Evolutionary conservation across 371 early-diverging fungal genomes (phyloP), one percentile per base, ranked within the genome.

Genomic region (Saksenaea oblongispora): DNA sequence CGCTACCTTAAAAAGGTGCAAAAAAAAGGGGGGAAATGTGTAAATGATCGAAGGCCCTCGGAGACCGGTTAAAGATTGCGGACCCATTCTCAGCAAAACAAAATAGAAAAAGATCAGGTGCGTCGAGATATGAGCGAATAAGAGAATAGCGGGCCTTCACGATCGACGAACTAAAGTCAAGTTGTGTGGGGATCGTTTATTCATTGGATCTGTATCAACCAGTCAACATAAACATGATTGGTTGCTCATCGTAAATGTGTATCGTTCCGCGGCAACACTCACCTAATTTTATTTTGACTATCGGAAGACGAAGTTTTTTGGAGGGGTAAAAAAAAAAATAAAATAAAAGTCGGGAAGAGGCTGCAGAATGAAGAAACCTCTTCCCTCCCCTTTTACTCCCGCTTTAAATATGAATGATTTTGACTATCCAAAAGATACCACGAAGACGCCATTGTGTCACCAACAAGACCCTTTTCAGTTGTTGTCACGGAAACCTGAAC

Each of bases 361-460:
- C 51, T 47, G 51, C 51, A 47, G 51, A 47, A 47, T 47, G 51
- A 22, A 47, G 51, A 47, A 47, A 47, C 51, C 51, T 47, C 51
- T 47, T 47, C 51, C 51, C 51, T 22, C 22, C 51, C n/a, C 24
- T 59, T 42, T 36, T 42, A 11, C 27, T 17, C 56, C 18, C 31
- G 34, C 9, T 47, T 61, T 53, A n/a, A 34, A 35, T 28, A 58
- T 51, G 55, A 44, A 11, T 27, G 56, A 55, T 26, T 55, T 55
- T 55, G 56, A 28, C 27, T 55, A 55, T 55, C 51, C 51, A 26
- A 47, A 47, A 47, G 51, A 47, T 47, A 47, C 51, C 51, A 47
- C 51, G 22, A 47, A 22, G 51, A 22, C n/a, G 9, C 22, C 51
- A 22, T 47, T 47, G 51, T 47, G 51, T 55, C 56, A 35, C 56